Conservation (phyloP, 2,329 filamentous ascomycete genomes). For the Fusarium sp. region DNA sequence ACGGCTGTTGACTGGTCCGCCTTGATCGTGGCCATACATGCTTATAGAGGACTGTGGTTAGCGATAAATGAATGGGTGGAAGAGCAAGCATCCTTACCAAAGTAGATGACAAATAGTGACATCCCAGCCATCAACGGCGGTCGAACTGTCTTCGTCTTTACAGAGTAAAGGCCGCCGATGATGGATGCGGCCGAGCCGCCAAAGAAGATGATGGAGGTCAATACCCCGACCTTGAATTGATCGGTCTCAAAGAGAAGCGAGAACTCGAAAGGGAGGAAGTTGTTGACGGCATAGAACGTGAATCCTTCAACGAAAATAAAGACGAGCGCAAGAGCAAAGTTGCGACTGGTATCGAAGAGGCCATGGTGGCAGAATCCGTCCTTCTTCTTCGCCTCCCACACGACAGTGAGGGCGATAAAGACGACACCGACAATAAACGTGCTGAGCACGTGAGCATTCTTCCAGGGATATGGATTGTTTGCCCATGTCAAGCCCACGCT, state of each 20-base stretch:
- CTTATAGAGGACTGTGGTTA: not conserved
- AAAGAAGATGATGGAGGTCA: conserved; percentile 46
- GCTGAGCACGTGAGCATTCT: conserved; percentile 48
- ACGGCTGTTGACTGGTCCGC: conserved; percentile 26
- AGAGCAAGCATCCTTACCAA: not conserved
- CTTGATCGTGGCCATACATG: conserved; percentile 48
- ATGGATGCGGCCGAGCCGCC: conserved; percentile 15
- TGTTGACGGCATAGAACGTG: conserved; percentile 54
- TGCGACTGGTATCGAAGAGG: conserved; percentile 49
- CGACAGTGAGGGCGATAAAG: conserved; percentile 19
- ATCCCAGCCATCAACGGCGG: not conserved
- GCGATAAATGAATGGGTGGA: not conserved
- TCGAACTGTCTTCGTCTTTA: not conserved
- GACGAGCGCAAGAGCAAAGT: conserved; percentile 49
- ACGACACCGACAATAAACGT: conserved; percentile 49
- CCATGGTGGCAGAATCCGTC: conserved; percentile 56
- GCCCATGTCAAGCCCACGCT: conserved; percentile 52
- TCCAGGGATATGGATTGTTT: conserved; percentile 53
- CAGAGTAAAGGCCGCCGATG: not conserved
- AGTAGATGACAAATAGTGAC: not conserved
- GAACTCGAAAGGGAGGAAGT: conserved; percentile 47
- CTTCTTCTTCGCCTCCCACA: conserved; percentile 34
- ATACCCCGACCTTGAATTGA: conserved; percentile 39
- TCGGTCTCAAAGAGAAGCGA: not conserved
- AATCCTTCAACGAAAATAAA: conserved; percentile 53